Conservation (phyloP, 2,329 filamentous ascomycete species). For the Alternaria sp. region DNA sequence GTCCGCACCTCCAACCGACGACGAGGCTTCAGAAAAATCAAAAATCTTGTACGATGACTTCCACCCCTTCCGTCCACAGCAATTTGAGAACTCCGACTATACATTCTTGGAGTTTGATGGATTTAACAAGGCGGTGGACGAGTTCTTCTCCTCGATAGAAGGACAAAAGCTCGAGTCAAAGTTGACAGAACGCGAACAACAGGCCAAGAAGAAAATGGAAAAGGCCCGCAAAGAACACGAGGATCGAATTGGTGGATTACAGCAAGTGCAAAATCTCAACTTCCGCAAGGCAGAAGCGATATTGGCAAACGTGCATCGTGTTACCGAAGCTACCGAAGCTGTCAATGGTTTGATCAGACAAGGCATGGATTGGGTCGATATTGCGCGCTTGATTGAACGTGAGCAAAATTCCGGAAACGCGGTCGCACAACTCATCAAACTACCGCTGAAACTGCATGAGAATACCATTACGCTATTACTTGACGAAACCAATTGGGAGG, state of each 20-base stretch:
- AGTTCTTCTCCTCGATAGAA: constrained; percentile 97
- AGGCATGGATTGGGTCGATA: constrained; percentile 97
- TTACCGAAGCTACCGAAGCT: constrained; percentile 91
- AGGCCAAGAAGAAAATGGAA: constrained; percentile 84
- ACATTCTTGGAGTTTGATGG: constrained; percentile 79
- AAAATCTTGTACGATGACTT: constrained; percentile 88
- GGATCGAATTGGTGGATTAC: constrained; percentile 82
- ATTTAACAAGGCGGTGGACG: constrained; percentile 93
- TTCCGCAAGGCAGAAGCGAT: constrained; percentile 89
- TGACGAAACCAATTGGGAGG: constrained; percentile 71
- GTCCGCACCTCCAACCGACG: constrained; percentile 45
- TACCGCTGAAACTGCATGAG: constrained; percentile 89
- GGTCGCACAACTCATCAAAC: constrained; percentile 84
- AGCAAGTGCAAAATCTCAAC: constrained; percentile 82
- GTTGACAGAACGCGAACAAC: constrained; percentile 80
- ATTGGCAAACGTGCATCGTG: constrained; percentile 86
- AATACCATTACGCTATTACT: constrained; percentile 85
- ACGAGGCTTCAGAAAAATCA: constrained; percentile 54
- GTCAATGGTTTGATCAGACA: constrained; percentile 91
- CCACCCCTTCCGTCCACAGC: constrained; percentile 85
- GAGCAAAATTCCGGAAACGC: constrained; percentile 83
- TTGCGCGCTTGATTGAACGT: constrained; percentile 84
- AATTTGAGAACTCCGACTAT: constrained; percentile 74
- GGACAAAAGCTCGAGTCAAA: constrained; percentile 89
- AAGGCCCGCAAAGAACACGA: constrained; percentile 83